phyloP scores from a whole-genome alignment of 2,329 filamentous ascomycete species.

The Nigrospora sphaerica region DNA sequence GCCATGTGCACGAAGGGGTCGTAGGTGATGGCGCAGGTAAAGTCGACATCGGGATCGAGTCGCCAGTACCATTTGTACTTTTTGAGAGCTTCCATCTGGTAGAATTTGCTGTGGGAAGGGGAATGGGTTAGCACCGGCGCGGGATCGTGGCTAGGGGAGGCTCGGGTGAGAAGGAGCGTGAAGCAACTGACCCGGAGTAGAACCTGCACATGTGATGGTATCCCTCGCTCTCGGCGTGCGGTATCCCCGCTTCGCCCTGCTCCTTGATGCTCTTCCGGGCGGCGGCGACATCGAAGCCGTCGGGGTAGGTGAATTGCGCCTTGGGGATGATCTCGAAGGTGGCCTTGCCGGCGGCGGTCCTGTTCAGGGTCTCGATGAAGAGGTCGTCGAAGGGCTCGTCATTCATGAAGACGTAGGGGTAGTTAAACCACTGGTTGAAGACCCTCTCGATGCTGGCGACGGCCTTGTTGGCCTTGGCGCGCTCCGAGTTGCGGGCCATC shows the following conservation, averaged over 20 bases:
- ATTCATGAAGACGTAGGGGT: slow-evolving; percentile 39
- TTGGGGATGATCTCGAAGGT: slow-evolving; percentile 34
- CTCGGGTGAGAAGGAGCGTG: too few species aligned
- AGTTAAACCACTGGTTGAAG: slow-evolving; percentile 40
- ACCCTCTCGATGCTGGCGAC: slow-evolving; percentile 32
- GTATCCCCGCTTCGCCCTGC: slow-evolving; percentile 23
- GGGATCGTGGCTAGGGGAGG: too few species aligned
- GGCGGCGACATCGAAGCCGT: slow-evolving; percentile 20
- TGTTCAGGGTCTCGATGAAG: slow-evolving; percentile 29
- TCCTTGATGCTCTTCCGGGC: slow-evolving; percentile 24
- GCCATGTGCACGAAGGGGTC: slow-evolving; percentile 40
- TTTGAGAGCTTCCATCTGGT: slow-evolving; percentile 30
- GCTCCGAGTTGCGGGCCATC: slow-evolving; percentile 37
- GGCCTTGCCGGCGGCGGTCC: slow-evolving; percentile 26
- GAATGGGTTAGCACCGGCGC: background rate
- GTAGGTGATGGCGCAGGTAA: slow-evolving; percentile 38
- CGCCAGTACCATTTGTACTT: slow-evolving; percentile 41
- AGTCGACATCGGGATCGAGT: slow-evolving; percentile 36
- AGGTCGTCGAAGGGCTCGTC: slow-evolving; percentile 31
- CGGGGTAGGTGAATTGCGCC: slow-evolving; percentile 33
- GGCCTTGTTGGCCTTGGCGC: slow-evolving; percentile 28
- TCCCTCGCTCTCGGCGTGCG: slow-evolving; percentile 31
- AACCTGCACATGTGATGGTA: slow-evolving; percentile 36
- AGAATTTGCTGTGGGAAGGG: slow-evolving; percentile 27
- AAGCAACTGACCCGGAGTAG: slow-evolving; percentile 31